Base-by-base conservation (phyloP, 345 rosid species). In the Limnanthes douglasii region DNA sequence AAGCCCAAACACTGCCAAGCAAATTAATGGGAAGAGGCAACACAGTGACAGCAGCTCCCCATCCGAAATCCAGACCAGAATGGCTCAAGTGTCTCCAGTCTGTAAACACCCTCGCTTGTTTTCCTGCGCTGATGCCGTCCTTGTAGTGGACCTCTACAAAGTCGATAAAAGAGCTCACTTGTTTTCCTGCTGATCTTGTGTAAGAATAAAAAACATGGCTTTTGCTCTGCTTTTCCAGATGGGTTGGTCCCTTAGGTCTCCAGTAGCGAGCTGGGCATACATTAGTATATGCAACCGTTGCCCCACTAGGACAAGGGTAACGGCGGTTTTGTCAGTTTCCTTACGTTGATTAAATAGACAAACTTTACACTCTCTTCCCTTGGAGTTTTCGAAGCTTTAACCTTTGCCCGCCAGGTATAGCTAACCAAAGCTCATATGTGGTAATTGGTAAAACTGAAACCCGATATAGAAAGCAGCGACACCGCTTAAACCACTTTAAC, bases 61-160 rank as follows among this genome's bases (percentile, higher is more conserved):
- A 81, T 5, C 94, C 97, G 17, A 86, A 86, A 59, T 81, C 97
- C 11, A 86, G 67, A 0, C 70, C 54, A 0, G 82, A 62, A 53
- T 86, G 94, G 15, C 97, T 92, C 16, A 86, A 45, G 49, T 86
- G 75, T 48, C 94, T 57, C 97, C 94, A 78, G 47, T 86, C 94
- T 4, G 97, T 82, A 73, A 81, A 78, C n/a, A 86, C 82, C 15
- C 93, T 75, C 50, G 75, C 84, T 41, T 65, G 63, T 46, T 48
- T 35, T 10, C 75, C 88, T 0, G 81, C 74, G 13, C 64, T 59
- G 38, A 54, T 63, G 11, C 70, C 75, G 41, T 74, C 74, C 12
- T 22, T 53, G 16, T 48, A 36, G 26, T 75, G 68, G 12, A 65
- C 52, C 29, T 68, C 86, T 18, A 69, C 81, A 12, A 73, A 73